Percentiles rank a stretch among this genome's conserved stretches.
These are phyloP conservation scores for Bipolaris gigantea DNA, from an alignment of 2,329 filamentous ascomycete species.

Conservation along the genomic window DNA sequence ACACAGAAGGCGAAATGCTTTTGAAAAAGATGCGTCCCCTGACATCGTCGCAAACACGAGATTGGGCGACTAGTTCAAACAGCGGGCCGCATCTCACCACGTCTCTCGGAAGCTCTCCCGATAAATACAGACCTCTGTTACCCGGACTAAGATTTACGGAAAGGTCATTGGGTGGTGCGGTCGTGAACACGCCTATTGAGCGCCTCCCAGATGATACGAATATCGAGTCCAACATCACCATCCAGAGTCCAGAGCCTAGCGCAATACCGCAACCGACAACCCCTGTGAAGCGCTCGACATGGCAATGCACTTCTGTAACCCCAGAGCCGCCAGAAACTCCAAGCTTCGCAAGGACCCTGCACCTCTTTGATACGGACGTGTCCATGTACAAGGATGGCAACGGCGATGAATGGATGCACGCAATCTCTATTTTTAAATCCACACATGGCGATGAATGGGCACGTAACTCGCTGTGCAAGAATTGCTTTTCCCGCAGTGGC, in stretches of 20 bases:
- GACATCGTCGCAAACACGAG: constrained; percentile 4
- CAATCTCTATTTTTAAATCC: constrained; percentile 32
- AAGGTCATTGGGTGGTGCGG: constrained; percentile 1
- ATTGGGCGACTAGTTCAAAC: not conserved
- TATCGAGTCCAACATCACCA: constrained; percentile 12
- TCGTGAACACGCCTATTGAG: not conserved
- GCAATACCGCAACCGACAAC: constrained; percentile 1
- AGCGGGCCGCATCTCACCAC: not conserved
- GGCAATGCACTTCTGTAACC: constrained; percentile 1
- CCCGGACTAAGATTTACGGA: constrained; percentile 10
- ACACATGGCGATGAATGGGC: constrained; percentile 28
- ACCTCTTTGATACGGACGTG: constrained; percentile 27
- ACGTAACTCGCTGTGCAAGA: constrained; percentile 27
- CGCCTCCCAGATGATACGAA: constrained; percentile 14
- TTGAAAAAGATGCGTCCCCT: constrained; percentile 18
- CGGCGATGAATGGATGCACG: constrained; percentile 2
- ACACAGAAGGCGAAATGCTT: constrained; percentile 3
- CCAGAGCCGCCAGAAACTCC: constrained; percentile 20
- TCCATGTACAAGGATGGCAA: not conserved
- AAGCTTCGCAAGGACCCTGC: constrained; percentile 29
- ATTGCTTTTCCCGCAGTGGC: constrained; percentile 34
- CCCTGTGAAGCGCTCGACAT: not conserved
- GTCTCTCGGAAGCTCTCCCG: not conserved
- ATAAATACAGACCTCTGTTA: constrained; percentile 11
- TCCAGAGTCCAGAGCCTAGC: not conserved